Evolutionary conservation across 352 stramenopile species (phyloP).

Genomic region (Globisporangium splendens): DNA sequence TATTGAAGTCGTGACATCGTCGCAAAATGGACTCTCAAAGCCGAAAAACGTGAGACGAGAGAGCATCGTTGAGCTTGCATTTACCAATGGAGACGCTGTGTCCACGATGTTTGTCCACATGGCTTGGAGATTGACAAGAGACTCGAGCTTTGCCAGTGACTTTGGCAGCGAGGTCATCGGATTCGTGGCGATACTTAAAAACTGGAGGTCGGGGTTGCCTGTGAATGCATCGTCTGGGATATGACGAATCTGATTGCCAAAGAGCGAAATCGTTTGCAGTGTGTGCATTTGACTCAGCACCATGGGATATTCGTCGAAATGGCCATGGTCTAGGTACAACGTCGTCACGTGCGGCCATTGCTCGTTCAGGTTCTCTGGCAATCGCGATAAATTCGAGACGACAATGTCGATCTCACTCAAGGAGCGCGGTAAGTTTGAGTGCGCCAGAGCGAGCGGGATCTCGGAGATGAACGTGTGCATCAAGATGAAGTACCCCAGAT

Average conservation of each 20-base stretch:
- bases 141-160: neutral
- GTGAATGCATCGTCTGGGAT: constrained; percentile 11
- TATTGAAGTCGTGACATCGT: neutral
- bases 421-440: constrained; percentile 5
- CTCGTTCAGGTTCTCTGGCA: constrained; percentile 11
- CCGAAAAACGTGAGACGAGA: neutral
- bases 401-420: constrained; percentile 20
- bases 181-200: neutral
- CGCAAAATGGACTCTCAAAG: neutral
- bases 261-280: constrained; percentile 16
- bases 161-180: neutral
- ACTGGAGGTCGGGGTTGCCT: neutral
- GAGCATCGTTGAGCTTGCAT: neutral
- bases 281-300: constrained; percentile 8
- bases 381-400: constrained; percentile 13
- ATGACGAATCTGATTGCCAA: constrained; percentile 7
- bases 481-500: constrained; percentile 15
- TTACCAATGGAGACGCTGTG: neutral
- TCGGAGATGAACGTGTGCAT: constrained; percentile 10
- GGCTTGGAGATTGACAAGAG: neutral
- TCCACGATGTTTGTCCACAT: neutral
- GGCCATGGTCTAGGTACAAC: constrained; percentile 13
- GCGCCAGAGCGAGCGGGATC: constrained; percentile 10
- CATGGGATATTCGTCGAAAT: constrained; percentile 2
- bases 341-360: constrained; percentile 14